phyloP scores from a whole-genome alignment of 2,329 filamentous ascomycete species.

The Penicillium corylophilum region DNA sequence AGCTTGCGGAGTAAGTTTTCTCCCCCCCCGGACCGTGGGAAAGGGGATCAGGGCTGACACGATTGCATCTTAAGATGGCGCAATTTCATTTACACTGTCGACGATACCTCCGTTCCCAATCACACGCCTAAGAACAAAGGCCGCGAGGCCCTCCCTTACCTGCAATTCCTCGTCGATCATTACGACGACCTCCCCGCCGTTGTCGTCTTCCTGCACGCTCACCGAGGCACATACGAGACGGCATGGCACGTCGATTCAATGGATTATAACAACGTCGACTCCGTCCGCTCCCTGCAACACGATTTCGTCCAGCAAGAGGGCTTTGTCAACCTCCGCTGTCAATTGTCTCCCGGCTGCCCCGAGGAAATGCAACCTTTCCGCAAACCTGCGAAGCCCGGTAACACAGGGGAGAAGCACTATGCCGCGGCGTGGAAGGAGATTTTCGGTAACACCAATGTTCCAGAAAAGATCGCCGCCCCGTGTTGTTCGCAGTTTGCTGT shows the following conservation, averaged over 20 bases:
- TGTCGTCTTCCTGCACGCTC: slow-evolving; percentile 57
- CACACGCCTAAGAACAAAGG: slow-evolving; percentile 45
- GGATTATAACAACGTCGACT: slow-evolving; percentile 54
- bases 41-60: not conserved
- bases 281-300: slow-evolving; percentile 51
- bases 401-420: slow-evolving; percentile 29
- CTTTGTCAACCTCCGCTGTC: slow-evolving; percentile 60
- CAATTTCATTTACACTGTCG: slow-evolving; percentile 45
- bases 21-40: not conserved
- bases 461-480: slow-evolving; percentile 51
- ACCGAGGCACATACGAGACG: slow-evolving; percentile 46
- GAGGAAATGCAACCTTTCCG: slow-evolving; percentile 31
- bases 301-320: slow-evolving; percentile 52
- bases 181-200: slow-evolving; percentile 52
- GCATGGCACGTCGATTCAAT: slow-evolving; percentile 60
- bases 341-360: slow-evolving; percentile 32
- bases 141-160: slow-evolving; percentile 46
- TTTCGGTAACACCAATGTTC: slow-evolving; percentile 36
- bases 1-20: slow-evolving; percentile 43
- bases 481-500: slow-evolving; percentile 66
- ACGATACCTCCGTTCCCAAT: slow-evolving; percentile 31
- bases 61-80: slow-evolving; percentile 42
- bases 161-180: slow-evolving; percentile 48
- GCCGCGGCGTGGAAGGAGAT: slow-evolving; percentile 29
- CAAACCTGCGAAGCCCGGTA: slow-evolving; percentile 20